Evolutionary conservation across 768 basidiomycete genomes (phyloP).

Genomic region (Lyophyllum decastes): DNA sequence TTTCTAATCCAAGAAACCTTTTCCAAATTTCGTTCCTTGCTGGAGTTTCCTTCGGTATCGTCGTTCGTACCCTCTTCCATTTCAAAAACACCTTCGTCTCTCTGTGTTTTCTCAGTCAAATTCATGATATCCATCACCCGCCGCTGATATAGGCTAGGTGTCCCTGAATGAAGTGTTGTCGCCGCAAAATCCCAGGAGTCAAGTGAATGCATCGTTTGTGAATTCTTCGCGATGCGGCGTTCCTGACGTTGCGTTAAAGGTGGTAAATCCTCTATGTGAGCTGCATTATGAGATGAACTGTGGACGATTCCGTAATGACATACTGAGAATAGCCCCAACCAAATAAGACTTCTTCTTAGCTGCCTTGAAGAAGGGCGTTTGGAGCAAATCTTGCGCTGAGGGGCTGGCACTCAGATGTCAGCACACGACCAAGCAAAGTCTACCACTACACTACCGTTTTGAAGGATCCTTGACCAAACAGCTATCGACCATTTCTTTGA

Average conservation of each 20-base stretch:
- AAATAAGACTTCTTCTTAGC: constrained; percentile 82
- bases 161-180: constrained; percentile 44
- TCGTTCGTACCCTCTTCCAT: constrained; percentile 32
- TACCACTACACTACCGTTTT: constrained; percentile 50
- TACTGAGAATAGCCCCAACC: constrained; percentile 73
- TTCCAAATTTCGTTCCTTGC: constrained; percentile 13
- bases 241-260: constrained; percentile 76
- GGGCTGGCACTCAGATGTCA: constrained; percentile 47
- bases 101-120: constrained; percentile 19
- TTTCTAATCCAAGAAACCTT: constrained; percentile 21
- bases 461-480: constrained; percentile 87
- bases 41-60: constrained; percentile 3
- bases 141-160: constrained; percentile 27
- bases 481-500: constrained; percentile 80
- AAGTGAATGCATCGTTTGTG: constrained; percentile 46
- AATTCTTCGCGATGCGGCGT: constrained; percentile 45
- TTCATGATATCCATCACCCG: constrained; percentile 24
- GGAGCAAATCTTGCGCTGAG: constrained; percentile 74
- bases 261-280: constrained; percentile 58
- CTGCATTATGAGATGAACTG: neutral
- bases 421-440: neutral
- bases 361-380: constrained; percentile 74
- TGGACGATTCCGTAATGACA: constrained; percentile 15
- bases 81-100: constrained; percentile 33
- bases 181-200: constrained; percentile 84